Evolutionary conservation across 2,329 filamentous ascomycete genomes (phyloP), one percentile per base, ranked within the genome.

Genomic region (Alternaria panax): DNA sequence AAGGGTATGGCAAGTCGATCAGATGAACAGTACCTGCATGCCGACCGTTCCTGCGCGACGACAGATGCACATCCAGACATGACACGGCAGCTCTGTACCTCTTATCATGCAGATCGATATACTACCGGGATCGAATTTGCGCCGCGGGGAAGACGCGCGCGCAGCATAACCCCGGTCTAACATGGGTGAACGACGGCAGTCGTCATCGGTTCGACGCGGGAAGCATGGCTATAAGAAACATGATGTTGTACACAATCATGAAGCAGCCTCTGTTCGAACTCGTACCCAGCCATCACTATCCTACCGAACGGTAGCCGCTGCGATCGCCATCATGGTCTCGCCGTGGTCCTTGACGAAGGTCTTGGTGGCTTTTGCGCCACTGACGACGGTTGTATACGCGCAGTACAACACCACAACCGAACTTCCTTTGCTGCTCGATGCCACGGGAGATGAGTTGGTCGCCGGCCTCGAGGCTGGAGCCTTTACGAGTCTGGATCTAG

Each of bases 401-500:
- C 65, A 64, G 24, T 64, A 64, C 60, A 52, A 60, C 5, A 60
- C 46, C 5, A 38, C 54, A 7, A 16, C 51, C 28, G 27, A 41
- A n/a, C 51, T 70, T 6, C 81, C 81, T 6, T 66, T 65, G 7
- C 74, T 88, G 28, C 75, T 85, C 18, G 80, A 86, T 65, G 85
- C 81, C 12, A 84, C 82, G 0, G 78, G 80, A 2, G 84, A 86
- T 43, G 81, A 86, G 24, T 75, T 88, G 22, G 73, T 78, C 25
- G 67, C 72, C 40, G 86, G 85, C 2, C 74, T 88, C 9, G 78
- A 82, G 43, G 73, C 74, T 18, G 80, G 80, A 3, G 75, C 79
- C n/a, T 88, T 85, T 62, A 85, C 81, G 1, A 87, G 84, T 65
- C 81, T 84, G n/a, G 83, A 88, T 57, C 75, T 88, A 18, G 85